phyloP scores from a whole-genome alignment of 148 eudicot genomes.

The Dysphania ambrosioides region DNA sequence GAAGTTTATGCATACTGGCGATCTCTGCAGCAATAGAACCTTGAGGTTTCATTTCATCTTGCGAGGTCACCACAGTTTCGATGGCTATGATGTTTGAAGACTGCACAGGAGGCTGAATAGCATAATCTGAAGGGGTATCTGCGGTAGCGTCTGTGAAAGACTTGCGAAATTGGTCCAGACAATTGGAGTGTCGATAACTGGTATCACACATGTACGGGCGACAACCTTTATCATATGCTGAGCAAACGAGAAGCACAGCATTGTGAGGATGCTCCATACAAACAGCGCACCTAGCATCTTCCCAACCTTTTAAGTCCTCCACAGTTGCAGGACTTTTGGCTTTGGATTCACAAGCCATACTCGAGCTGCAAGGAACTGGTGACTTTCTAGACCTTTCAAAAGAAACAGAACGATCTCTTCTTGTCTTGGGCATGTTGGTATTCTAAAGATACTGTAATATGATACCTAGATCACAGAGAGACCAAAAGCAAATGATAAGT shows the following conservation, averaged over 20 bases:
- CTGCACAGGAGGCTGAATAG: slow-evolving; percentile 20
- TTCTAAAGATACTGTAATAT: slow-evolving; percentile 5
- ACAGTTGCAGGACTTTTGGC: slow-evolving; percentile 40
- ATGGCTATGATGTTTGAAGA: slow-evolving; percentile 22
- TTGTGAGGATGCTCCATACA: slow-evolving; percentile 99
- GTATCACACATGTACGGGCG: slow-evolving; percentile 97
- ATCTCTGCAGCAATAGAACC: slow-evolving; percentile 33
- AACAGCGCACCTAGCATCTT: slow-evolving; percentile 86
- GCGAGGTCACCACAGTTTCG: slow-evolving; percentile 29
- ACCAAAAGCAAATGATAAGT: slow-evolving; percentile 15
- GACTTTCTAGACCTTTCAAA: slow-evolving; percentile 55
- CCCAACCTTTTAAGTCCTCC: slow-evolving; percentile 72
- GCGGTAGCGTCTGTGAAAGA: slow-evolving; percentile 45
- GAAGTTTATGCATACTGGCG: slow-evolving; percentile 39
- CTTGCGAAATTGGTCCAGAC: slow-evolving; percentile 77
- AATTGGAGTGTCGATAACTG: slow-evolving; percentile 92
- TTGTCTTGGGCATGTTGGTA: slow-evolving; percentile 67
- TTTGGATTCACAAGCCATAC: slow-evolving; percentile 38
- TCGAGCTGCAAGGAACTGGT: slow-evolving; percentile 56
- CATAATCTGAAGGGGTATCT: slow-evolving; percentile 28
- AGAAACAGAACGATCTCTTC: slow-evolving; percentile 61
- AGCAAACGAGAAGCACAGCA: slow-evolving; percentile 75
- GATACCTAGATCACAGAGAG: slow-evolving; percentile 27
- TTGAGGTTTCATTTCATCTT: slow-evolving; percentile 34
- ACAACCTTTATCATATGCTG: slow-evolving; percentile 81